Conservation (phyloP, 768 basidiomycete genomes). For the Leccinum broughii region DNA sequence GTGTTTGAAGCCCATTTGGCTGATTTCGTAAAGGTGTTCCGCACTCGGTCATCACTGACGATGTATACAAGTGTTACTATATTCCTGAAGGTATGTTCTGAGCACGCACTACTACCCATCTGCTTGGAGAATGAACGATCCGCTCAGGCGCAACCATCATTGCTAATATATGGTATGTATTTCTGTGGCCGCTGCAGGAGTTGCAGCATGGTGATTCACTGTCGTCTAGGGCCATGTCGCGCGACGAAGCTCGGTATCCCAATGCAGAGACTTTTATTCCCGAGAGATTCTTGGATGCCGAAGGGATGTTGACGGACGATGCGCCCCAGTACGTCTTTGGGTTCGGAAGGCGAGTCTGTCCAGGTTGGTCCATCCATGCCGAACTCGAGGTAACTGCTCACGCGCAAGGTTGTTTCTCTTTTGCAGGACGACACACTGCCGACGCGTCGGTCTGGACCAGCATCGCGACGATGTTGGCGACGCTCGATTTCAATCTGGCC, state of each 20-base stretch:
- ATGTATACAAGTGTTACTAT: background rate
- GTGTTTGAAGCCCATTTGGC: too few species aligned
- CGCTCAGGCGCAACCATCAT: background rate
- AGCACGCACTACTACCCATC: background rate
- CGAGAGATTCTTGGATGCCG: background rate
- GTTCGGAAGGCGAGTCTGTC: background rate
- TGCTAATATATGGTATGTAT: background rate
- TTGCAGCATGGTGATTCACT: background rate
- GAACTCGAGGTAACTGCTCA: background rate
- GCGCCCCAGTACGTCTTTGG: background rate
- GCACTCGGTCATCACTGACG: background rate
- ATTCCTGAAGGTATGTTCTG: background rate
- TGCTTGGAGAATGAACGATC: background rate
- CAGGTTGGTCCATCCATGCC: background rate
- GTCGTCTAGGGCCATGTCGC: background rate
- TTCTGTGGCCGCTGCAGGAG: too few species aligned
- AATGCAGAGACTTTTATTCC: background rate
- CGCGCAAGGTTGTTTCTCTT: background rate
- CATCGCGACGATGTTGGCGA: background rate
- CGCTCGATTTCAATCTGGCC: background rate
- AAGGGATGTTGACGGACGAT: background rate
- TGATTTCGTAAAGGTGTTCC: background rate
- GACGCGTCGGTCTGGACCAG: background rate
- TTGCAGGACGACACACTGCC: background rate
- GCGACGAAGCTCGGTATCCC: background rate